Percentiles rank a stretch among this genome's conserved stretches.
Conservation (phyloP, 2,329 filamentous ascomycete species). For the Penicillium sp. region DNA sequence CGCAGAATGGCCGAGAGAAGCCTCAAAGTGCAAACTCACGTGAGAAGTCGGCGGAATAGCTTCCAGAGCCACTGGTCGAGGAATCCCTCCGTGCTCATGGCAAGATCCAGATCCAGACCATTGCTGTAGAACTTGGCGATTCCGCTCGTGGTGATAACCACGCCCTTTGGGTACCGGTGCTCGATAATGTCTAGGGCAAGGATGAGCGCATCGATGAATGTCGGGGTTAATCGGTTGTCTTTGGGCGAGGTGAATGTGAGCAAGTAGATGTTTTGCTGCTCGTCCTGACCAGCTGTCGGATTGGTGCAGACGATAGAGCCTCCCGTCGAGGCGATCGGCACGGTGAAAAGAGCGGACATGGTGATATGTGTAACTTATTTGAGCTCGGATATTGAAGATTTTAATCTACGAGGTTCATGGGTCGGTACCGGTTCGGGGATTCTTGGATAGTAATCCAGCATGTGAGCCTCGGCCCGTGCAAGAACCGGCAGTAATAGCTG, state of each 20-base stretch:
- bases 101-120: slow-evolving; percentile 73
- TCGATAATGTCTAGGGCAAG: slow-evolving; percentile 74
- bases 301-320: slow-evolving; percentile 63
- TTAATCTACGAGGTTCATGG: neutral
- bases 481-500: slow-evolving; percentile 12
- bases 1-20: neutral
- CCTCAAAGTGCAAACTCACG: slow-evolving; percentile 35
- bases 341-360: slow-evolving; percentile 54
- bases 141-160: slow-evolving; percentile 72
- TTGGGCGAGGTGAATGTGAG: slow-evolving; percentile 68
- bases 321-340: slow-evolving; percentile 55
- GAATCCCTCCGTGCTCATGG: slow-evolving; percentile 60
- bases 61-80: slow-evolving; percentile 60
- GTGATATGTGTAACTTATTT: slow-evolving; percentile 2
- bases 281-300: slow-evolving; percentile 47
- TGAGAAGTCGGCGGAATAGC: slow-evolving; percentile 64
- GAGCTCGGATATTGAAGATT: neutral
- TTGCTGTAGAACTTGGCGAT: slow-evolving; percentile 81
- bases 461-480: neutral
- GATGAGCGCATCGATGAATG: slow-evolving; percentile 66
- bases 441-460: neutral
- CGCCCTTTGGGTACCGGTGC: slow-evolving; percentile 64
- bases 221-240: slow-evolving; percentile 72
- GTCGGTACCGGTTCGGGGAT: neutral
- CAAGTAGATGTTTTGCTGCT: slow-evolving; percentile 59